Base-by-base conservation (phyloP, 495 filamentous ascomycete species). In the Hypoxylon crocopeplum region DNA sequence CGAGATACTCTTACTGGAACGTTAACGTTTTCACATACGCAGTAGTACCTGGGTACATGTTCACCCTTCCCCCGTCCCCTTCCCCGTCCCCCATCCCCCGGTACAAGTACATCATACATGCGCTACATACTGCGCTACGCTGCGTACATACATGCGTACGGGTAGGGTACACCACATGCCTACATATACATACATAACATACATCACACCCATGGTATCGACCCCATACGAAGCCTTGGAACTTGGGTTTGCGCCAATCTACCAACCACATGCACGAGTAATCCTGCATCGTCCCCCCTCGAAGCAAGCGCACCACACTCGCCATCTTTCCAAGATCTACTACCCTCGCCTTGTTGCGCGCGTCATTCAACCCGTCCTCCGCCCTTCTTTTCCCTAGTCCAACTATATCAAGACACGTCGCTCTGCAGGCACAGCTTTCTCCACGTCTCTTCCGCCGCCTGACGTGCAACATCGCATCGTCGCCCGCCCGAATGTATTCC, bases 351-450 rank as follows among this genome's bases (percentile, higher is more conserved):
- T 56, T 38, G 36, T 74, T 71, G 72, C 68, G 72, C 75, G 69
- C 75, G 70, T 73, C 75, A 76, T 77, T 74, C 72, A 37, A 69
- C 69, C 70, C 71, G 64, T 67, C 62, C 53, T 59, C 51, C 51
- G 53, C 61, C 56, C 38, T 63, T 60, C 56, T 30, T 49, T 49
- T 57, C 44, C 42, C 62, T 71, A 79, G 66, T 72, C 77, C 78
- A 81, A 79, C 78, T 77, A 77, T 77, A 79, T 81, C 78, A 78
- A 77, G 77, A 81, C 77, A 81, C 78, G 76, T 80, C 75, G 77
- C 75, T 79, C 75, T 76, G 75, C 75, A 77, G 68, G 62, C 68
- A 68, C 58, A 64, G 61, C 61, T 44, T 68, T 68, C 68, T 70
- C 64, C 68, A 70, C 68, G 68, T 70, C 68, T 64, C 64, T 48